Evolutionary conservation across 495 filamentous ascomycete species (phyloP), one percentile per base, ranked within the genome.

Genomic region (Endocarpon pusillum): DNA sequence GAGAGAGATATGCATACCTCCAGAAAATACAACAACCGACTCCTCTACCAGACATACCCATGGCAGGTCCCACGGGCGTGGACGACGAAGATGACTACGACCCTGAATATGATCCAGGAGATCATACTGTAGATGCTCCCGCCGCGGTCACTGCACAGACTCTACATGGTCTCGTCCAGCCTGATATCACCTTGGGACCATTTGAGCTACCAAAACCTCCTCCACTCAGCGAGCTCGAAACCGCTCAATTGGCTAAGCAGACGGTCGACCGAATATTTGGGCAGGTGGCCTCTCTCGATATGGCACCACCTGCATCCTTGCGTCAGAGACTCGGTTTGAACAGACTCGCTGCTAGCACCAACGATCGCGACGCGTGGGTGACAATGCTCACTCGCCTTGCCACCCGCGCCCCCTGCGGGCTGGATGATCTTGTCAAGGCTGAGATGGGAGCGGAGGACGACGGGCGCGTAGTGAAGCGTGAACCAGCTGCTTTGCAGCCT

Each of bases 71-170:
- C 7, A 6, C 5, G 14, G 28, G 28, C 7, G 75, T 73, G n/a
- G 81, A 87, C 4, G 84, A 92, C 12, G 84, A 92, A 10, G 85
- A 86, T 33, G 77, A 85, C 37, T 91, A 92, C 44, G 83, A 91
- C 40, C 83, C 83, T 0, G 77, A 89, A 53, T 86, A 79, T 44
- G 67, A 77, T 35, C 69, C 69, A 0, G 62, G 71, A 3, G 81
- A 82, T 29, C 75, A 82, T 43, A 70, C 74, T 5, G 48, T 71
- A 11, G 82, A 81, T 46, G 75, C 78, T 44, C 59, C 78, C 14
- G 73, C 82, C 49, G 73, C 64, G 28, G 61, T 64, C 0, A 63
- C 71, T n/a, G 54, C 72, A 5, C 69, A 73, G 34, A 54, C 47
- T 36, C 22, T 51, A 19, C 41, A 57, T 12, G 58, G 66, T 3